Evolutionary conservation across 805 yeast genomes (phyloP), one percentile per base, ranked within the genome.

Genomic region (Metschnikowia cerradonensis): DNA sequence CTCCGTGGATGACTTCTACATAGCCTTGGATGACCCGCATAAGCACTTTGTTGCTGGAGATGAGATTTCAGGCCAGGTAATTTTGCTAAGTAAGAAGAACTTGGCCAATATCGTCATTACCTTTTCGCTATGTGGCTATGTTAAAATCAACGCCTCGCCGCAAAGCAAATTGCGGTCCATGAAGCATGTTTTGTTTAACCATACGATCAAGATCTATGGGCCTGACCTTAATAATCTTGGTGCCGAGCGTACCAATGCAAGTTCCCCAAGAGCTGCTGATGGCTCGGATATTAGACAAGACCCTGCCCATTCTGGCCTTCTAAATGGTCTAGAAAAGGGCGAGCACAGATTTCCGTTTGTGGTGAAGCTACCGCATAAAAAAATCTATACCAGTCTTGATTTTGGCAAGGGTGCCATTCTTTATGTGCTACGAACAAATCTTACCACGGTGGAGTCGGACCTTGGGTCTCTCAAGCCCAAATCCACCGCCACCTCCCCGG

Each of bases 341-440:
- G 92, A 88, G 62, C 97, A 90, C 67, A 70, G 88, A 34, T 90
- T 91, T 63, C 96, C 96, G 19, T 91, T 90, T 62, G 80, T 86
- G 44, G 87, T 90, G 40, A 84, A 81, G 58, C 74, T 90, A n/a
- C 96, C 97, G 0, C 78, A 77, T 57, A 82, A 80, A 55, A 79
- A 86, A 56, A 77, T 88, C 3, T 84, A 76, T 65, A 86, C 94
- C 20, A 82, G 90, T 46, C 78, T 90, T 23, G 84, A 83, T 56
- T 90, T 90, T 59, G 96, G 91, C 58, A 82, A 83, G 59, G 97
- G 97, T n/a, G 79, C 88, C 17, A 88, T 90, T 14, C 66, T 78
- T 3, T 90, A 90, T 65, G 67, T 70, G 32, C 69, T 90, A 41
- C 77, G 80, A 44, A 84, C 85, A 10, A 71, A 82, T 3, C 65